phyloP scores from a whole-genome alignment of 1,139 yeast genomes.

The Scheffersomyces titani region DNA sequence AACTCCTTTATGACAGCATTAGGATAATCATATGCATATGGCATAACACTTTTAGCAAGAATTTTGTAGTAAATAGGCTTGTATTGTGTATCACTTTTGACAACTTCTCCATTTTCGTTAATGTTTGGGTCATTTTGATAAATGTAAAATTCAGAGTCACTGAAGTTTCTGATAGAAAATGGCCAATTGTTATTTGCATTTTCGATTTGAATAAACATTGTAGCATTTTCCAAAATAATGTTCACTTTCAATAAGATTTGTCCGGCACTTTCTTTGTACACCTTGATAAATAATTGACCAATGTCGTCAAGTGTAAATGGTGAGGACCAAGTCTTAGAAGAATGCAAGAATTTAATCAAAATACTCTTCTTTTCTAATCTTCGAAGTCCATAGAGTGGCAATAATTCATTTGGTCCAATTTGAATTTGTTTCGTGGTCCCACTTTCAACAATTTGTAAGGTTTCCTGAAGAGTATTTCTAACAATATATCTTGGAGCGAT shows the following conservation, averaged over 20 bases:
- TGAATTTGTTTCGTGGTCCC: constrained; percentile 54
- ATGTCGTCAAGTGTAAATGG: constrained; percentile 79
- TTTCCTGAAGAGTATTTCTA: constrained; percentile 58
- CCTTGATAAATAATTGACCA: constrained; percentile 77
- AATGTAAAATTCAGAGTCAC: constrained; percentile 78
- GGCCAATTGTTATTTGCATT: constrained; percentile 89
- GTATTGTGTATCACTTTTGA: constrained; percentile 50
- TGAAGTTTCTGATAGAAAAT: constrained; percentile 83
- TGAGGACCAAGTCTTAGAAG: constrained; percentile 76
- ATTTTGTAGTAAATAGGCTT: constrained; percentile 76
- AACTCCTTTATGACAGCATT: constrained; percentile 85
- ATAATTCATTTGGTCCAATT: constrained; percentile 49
- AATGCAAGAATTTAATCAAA: constrained; percentile 58
- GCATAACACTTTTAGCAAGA: constrained; percentile 94
- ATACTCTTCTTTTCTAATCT: constrained; percentile 53
- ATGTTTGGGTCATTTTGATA: constrained; percentile 85
- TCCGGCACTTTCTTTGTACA: constrained; percentile 61
- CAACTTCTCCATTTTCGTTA: constrained; percentile 68
- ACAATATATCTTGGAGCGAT: constrained; percentile 82
- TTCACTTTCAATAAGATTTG: constrained; percentile 74
- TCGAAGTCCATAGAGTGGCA: constrained; percentile 70
- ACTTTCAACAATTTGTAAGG: constrained; percentile 66
- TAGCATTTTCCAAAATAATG: constrained; percentile 74
- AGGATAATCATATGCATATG: constrained; percentile 97
- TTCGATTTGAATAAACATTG: constrained; percentile 73